Evolutionary conservation across 371 early-diverging fungal species (phyloP).

Genomic region (Mortierella sp.): DNA sequence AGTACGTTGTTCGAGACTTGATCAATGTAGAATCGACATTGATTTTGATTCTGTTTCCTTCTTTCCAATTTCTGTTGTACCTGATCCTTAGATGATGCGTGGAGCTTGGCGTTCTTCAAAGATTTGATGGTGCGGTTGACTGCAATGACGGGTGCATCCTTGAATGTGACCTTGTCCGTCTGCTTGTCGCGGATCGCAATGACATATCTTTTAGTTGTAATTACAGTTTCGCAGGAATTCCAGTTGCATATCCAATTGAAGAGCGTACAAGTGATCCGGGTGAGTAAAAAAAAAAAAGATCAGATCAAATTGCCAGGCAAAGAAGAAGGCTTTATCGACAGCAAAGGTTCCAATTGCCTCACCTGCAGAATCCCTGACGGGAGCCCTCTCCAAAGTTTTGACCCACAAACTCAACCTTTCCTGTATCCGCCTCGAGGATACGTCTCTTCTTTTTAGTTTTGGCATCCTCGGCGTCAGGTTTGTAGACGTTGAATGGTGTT

Average conservation of each 20-base stretch:
- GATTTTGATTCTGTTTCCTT: not conserved
- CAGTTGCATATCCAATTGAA: not conserved
- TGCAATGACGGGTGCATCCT: conserved; percentile 75
- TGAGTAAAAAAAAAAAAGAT: not conserved
- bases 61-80: conserved; percentile 13
- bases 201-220: conserved; percentile 64
- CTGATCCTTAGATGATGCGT: conserved; percentile 27
- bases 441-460: conserved; percentile 58
- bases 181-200: conserved; percentile 82
- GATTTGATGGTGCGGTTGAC: conserved; percentile 79
- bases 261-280: not conserved
- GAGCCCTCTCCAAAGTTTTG: conserved; percentile 74
- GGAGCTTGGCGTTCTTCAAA: conserved; percentile 56
- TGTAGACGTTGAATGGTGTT: conserved; percentile 60
- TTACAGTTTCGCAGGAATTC: conserved; percentile 28
- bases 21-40: not conserved
- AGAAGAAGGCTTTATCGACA: too few species aligned
- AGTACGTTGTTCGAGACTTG: not conserved
- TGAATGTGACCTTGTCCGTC: conserved; percentile 72
- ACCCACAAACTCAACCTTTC: conserved; percentile 81
- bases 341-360: not conserved
- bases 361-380: conserved; percentile 67
- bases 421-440: conserved; percentile 75
- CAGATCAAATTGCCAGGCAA: not conserved
- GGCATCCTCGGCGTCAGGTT: conserved; percentile 35